Evolutionary conservation across 768 basidiomycete genomes (phyloP).

Genomic region (Chalciporus sphaerocephalus): DNA sequence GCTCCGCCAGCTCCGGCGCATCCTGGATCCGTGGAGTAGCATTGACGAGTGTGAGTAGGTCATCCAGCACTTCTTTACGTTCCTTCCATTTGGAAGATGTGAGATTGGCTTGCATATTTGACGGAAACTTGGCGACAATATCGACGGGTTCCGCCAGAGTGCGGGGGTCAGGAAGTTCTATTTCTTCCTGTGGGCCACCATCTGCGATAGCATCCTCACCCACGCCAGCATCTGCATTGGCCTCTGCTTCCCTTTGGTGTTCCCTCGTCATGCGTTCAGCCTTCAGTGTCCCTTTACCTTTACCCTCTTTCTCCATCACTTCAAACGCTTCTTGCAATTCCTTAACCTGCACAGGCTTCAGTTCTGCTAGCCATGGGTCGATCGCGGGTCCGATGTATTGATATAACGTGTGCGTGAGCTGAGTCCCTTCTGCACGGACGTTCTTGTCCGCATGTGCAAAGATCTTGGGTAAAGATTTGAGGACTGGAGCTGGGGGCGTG

Average conservation of each 20-base stretch:
- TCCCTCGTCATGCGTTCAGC: conserved; percentile 74
- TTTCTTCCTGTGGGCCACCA: conserved; percentile 50
- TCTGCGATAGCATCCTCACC: conserved; percentile 34
- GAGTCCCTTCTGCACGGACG: conserved; percentile 87
- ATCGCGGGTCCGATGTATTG: conserved; percentile 82
- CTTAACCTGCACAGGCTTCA: conserved; percentile 96
- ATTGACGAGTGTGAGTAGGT: conserved; percentile 65
- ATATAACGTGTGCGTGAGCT: conserved; percentile 73
- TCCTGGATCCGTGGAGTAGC: conserved; percentile 76
- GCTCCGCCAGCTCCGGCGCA: conserved; percentile 68
- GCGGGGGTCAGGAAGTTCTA: conserved; percentile 66
- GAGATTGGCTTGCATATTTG: conserved; percentile 67
- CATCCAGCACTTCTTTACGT: conserved; percentile 86
- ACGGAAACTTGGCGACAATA: conserved; percentile 70
- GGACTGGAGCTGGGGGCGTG: conserved; percentile 71
- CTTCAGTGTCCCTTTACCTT: conserved; percentile 77
- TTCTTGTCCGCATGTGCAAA: conserved; percentile 94
- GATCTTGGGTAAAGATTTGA: conserved; percentile 87
- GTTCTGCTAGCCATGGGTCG: conserved; percentile 77
- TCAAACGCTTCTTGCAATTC: conserved; percentile 92
- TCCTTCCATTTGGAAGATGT: conserved; percentile 98
- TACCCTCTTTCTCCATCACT: conserved; percentile 74
- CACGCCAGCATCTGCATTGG: conserved; percentile 34
- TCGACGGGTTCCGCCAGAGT: conserved; percentile 78
- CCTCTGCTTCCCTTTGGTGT: conserved; percentile 69